A percentile compares a stretch with the other conserved stretches of the same genome.
Conservation (phyloP, 306 rosid species). For the Prinsepia uniflora region DNA sequence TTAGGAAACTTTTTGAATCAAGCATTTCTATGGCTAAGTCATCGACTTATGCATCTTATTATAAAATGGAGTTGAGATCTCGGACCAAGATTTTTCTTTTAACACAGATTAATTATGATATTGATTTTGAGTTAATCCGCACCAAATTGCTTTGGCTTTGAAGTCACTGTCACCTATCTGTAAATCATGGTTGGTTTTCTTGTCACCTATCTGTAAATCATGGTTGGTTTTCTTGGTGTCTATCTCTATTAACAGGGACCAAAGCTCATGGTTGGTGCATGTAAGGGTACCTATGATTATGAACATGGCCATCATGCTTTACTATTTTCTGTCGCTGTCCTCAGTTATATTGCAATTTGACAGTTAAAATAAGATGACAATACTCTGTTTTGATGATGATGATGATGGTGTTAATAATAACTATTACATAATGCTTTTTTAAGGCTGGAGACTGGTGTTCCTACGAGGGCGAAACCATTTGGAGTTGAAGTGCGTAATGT, state of each 20-base stretch:
- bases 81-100: neutral
- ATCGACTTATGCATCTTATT: neutral
- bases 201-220: neutral
- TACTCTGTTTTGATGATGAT: neutral
- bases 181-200: constrained; percentile 1
- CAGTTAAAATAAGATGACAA: neutral
- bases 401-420: too few species aligned
- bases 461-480: constrained; percentile 81
- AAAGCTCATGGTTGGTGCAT: neutral
- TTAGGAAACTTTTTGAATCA: neutral
- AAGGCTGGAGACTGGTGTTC: constrained; percentile 89
- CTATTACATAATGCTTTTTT: neutral
- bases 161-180: neutral
- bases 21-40: neutral
- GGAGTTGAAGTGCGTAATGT: constrained; percentile 95
- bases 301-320: neutral
- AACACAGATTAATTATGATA: neutral
- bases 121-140: neutral
- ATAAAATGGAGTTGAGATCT: neutral
- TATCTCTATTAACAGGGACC: neutral
- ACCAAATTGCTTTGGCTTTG: neutral
- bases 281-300: neutral
- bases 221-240: neutral
- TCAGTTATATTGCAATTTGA: neutral
- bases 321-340: neutral